Conservation (phyloP, 495 filamentous ascomycete genomes). For the Aspergillus campestris region DNA sequence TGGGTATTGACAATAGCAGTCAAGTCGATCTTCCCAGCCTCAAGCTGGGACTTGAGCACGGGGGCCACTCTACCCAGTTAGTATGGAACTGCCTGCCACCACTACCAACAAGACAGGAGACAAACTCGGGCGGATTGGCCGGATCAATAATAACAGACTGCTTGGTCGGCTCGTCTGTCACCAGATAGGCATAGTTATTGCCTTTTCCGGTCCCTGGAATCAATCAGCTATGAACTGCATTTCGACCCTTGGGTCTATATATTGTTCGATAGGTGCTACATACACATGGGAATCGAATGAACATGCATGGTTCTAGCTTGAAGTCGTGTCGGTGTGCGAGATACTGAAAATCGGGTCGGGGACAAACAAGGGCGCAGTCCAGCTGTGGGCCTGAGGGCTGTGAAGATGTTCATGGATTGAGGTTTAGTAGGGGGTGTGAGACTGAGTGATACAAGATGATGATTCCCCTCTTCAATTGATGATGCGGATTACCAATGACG, state of each 20-base stretch:
- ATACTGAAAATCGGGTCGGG: too few species aligned
- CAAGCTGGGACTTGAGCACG: constrained; percentile 63
- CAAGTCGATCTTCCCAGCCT: constrained; percentile 66
- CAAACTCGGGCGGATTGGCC: constrained; percentile 85
- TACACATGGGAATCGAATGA: constrained; percentile 97
- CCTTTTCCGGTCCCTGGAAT: constrained; percentile 76
- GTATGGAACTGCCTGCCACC: background rate
- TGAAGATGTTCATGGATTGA: background rate
- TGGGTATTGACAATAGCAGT: constrained; percentile 92
- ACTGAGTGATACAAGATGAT: background rate
- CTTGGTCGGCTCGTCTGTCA: constrained; percentile 83
- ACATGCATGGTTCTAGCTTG: constrained; percentile 71
- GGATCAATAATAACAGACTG: constrained; percentile 95
- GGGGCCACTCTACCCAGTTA: constrained; percentile 62
- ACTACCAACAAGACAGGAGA: background rate
- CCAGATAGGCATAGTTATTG: constrained; percentile 96
- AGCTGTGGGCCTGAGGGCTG: background rate
- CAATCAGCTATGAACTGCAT: background rate
- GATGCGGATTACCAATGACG: constrained; percentile 1
- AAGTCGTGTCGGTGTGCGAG: background rate
- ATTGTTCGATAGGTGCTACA: constrained; percentile 20
- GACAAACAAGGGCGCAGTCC: too few species aligned
- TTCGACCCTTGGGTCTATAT: background rate
- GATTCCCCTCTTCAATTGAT: too few species aligned
- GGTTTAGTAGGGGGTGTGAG: background rate